Conservation (phyloP, 169 alveolate genomes). For the Babesia caballi region DNA sequence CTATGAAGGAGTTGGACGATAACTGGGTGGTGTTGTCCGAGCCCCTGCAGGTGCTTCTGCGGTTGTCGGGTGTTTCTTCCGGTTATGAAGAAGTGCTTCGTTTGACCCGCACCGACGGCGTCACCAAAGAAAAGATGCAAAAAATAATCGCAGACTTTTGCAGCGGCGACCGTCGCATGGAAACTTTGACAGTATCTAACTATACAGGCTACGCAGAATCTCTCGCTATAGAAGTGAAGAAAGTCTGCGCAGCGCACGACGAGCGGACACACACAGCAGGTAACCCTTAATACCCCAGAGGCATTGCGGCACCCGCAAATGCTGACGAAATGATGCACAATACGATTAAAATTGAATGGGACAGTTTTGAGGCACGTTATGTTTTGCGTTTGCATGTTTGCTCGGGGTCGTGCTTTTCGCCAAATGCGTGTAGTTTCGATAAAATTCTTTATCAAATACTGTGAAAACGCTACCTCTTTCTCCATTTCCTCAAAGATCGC, state of each 20-base stretch:
- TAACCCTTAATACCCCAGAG: too few relatives aligned
- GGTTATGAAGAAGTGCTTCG: conserved; percentile 72
- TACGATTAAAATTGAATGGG: too few relatives aligned
- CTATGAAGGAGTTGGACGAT: conserved; percentile 79
- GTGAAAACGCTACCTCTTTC: conserved; percentile 69
- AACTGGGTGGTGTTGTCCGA: conserved; percentile 93
- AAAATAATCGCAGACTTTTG: conserved; percentile 41
- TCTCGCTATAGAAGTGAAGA: conserved; percentile 22
- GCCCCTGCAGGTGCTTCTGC: conserved; percentile 88
- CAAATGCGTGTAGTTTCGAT: too few relatives aligned
- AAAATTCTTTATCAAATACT: too few relatives aligned
- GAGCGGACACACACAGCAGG: neutral
- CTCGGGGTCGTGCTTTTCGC: too few relatives aligned
- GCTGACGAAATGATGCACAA: too few relatives aligned
- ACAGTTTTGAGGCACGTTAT: too few relatives aligned
- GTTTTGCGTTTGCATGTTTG: too few relatives aligned
- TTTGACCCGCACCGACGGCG: conserved; percentile 62
- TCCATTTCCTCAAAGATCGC: conserved; percentile 79
- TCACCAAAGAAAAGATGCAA: conserved; percentile 54
- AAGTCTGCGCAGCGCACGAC: neutral
- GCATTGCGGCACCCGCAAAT: too few relatives aligned
- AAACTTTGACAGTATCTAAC: conserved; percentile 17
- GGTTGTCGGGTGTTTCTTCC: conserved; percentile 73
- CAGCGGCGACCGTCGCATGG: conserved; percentile 19
- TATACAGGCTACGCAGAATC: conserved; percentile 50